Conservation (phyloP, 352 stramenopile genomes). For the Phytophthora agathidicida region DNA sequence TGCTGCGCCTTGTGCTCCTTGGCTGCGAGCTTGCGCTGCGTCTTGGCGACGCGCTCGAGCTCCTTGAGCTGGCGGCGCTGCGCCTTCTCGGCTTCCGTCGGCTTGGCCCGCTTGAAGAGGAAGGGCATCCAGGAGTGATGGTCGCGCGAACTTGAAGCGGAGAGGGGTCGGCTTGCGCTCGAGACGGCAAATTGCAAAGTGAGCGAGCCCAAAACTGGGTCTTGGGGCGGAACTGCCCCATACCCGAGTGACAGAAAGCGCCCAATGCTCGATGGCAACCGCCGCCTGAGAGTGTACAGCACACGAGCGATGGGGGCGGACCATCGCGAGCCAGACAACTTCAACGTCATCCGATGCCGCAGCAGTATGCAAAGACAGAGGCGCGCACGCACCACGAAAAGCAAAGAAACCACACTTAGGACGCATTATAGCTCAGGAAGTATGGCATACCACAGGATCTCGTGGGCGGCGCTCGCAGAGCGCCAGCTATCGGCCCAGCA, state of each 20-base stretch:
- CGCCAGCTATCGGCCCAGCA: too few relatives aligned
- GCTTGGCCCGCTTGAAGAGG: conserved; percentile 30
- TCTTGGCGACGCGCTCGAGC: conserved; percentile 34
- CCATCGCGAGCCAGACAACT: too few relatives aligned
- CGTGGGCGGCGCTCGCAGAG: too few relatives aligned
- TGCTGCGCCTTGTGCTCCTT: conserved; percentile 30
- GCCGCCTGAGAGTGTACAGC: conserved; percentile 24
- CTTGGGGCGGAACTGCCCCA: conserved; percentile 9
- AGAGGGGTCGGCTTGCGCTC: conserved; percentile 5
- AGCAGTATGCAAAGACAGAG: too few relatives aligned
- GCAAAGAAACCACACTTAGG: too few relatives aligned
- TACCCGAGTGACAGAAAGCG: conserved; percentile 21
- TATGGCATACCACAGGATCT: too few relatives aligned
- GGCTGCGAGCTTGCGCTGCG: conserved; percentile 19
- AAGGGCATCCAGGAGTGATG: conserved; percentile 36
- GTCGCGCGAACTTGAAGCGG: background rate
- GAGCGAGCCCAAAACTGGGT: background rate
- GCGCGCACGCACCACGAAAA: too few relatives aligned
- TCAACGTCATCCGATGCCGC: conserved; percentile 27
- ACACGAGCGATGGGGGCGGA: conserved; percentile 28
- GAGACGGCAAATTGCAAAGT: conserved; percentile 38
- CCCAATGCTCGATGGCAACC: conserved; percentile 2
- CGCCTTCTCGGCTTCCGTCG: conserved; percentile 34
- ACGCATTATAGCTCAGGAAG: too few relatives aligned
- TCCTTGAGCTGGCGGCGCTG: conserved; percentile 28